Base-by-base conservation (phyloP, 495 filamentous ascomycete genomes). In the Xylaria palmicola region DNA sequence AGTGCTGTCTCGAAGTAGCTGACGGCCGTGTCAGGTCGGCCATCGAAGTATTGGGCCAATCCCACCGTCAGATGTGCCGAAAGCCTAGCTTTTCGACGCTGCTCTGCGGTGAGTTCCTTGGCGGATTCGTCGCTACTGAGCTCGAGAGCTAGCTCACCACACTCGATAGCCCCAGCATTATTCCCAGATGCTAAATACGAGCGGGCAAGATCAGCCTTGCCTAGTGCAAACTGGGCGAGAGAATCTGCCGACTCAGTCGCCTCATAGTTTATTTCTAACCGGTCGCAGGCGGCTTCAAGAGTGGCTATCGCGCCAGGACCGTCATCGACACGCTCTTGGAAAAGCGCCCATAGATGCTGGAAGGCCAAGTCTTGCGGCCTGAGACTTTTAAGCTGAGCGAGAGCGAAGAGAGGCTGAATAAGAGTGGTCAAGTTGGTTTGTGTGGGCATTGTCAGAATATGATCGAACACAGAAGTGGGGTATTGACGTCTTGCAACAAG, bases 1-100 rank as follows among this genome's bases (percentile, higher is more conserved):
- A 98, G 80, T 4, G 93, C 93, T 12, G 85, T 77, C 56, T 90
- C 85, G 76, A 98, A 96, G 79, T 88, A 90, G 20, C 84, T 78
- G 13, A 97, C 84, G 4, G 91, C 88, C 19, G 79, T 76, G 43
- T 86, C 81, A 66, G 87, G 82, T 2, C 85, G 75, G 29, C 81
- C 75, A 37, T 77, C 69, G 66, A 90, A 88, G 71, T 93, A 95
- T 59, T 87, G 78, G 4, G 92, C 89, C 5, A 98, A 75, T 4
- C 95, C 95, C 24, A 90, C 84, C 1, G 92, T 96, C 41, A 98
- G 76, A 69, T 95, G 91, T 4, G 92, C 90, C 1, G 90, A 93
- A 22, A 98, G 79, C 17, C 92, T 83, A 41, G 89, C 82, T 60
- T 84, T 89, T 39, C 75, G 73, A 45, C 87, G 81, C 45, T 82